Evolutionary conservation across 768 basidiomycete species (phyloP).

Genomic region (Tylopilus sp.): DNA sequence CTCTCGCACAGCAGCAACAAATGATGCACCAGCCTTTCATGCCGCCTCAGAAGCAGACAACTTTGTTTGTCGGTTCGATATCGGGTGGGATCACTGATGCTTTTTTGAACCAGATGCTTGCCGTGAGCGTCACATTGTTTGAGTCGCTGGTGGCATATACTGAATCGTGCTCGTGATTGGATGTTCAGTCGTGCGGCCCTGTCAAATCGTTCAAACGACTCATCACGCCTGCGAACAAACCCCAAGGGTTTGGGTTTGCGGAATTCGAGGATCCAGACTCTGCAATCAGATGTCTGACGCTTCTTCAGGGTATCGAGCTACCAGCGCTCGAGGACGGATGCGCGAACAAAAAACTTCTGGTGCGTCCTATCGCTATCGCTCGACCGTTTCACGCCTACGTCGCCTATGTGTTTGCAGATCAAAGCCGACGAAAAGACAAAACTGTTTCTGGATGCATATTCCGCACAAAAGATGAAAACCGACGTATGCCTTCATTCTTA

Average conservation of each 20-base stretch:
- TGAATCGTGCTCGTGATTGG: background rate
- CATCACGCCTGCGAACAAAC: conserved; percentile 88
- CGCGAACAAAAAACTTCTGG: conserved; percentile 62
- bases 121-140: conserved; percentile 44
- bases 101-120: conserved; percentile 74
- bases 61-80: conserved; percentile 92
- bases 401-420: conserved; percentile 48
- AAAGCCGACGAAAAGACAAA: conserved; percentile 97
- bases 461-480: conserved; percentile 71
- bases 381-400: conserved; percentile 38
- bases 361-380: conserved; percentile 40
- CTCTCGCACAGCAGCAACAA: conserved; percentile 84
- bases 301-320: conserved; percentile 62
- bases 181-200: conserved; percentile 77
- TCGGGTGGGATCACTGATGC: conserved; percentile 86
- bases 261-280: conserved; percentile 93
- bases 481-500: conserved; percentile 53
- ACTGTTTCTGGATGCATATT: conserved; percentile 82
- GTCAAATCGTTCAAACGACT: conserved; percentile 90
- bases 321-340: conserved; percentile 60
- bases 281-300: conserved; percentile 70
- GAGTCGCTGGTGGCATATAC: background rate
- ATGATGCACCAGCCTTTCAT: conserved; percentile 56
- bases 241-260: conserved; percentile 96
- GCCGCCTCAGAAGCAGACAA: conserved; percentile 70